Evolutionary conservation across 2,329 filamentous ascomycete species (phyloP), one percentile per base, ranked within the genome.

Genomic region (Pseudogymnoascus sp.): DNA sequence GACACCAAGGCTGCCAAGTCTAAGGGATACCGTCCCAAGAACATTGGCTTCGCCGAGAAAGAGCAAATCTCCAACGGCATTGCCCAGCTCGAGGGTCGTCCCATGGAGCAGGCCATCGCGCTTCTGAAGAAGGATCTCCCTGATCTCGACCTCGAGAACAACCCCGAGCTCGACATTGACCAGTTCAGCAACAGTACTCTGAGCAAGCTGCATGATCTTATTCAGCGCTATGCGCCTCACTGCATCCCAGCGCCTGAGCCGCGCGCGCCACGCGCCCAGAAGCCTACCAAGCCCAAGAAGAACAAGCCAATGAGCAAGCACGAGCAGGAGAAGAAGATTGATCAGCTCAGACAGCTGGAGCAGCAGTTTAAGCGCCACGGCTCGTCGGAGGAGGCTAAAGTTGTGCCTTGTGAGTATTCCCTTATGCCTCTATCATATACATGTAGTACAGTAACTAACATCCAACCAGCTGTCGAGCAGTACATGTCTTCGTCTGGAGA

Each of bases 41-140:
- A 82, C 60, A 83, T 89, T 70, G 84, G 91, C 47, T 87, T 84
- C 6, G 84, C 87, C 3, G 92, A 99, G 75, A 97, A 97, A 78
- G 90, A 94, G 62, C 84, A 92, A 66, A 95, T 99, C 62, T 93
- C 91, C 1, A 87, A 88, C 63, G 89, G 89, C 11, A 94, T 96
- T 65, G 89, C 87, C 68, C 86, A 87, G 64, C 84, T 97, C 62
- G 86, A 92, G 15, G 87, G 88, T 58, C 79, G 81, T n/a, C 86
- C 90, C 66, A 88, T 96, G 70, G 83, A 87, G 58, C 84, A 85
- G 67, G 91, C 93, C 0, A 90, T 97, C 33, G 85, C 88, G 63
- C 92, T 97, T 64, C 97, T 99, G 71, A 91, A 95, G 73, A 85
- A 84, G 66, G 93, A 96, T 67, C 74, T 90, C 78, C 77, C 90